These are phyloP conservation scores for Salix viminalis DNA, from an alignment of 345 rosid genomes.

Conservation along the genomic window DNA sequence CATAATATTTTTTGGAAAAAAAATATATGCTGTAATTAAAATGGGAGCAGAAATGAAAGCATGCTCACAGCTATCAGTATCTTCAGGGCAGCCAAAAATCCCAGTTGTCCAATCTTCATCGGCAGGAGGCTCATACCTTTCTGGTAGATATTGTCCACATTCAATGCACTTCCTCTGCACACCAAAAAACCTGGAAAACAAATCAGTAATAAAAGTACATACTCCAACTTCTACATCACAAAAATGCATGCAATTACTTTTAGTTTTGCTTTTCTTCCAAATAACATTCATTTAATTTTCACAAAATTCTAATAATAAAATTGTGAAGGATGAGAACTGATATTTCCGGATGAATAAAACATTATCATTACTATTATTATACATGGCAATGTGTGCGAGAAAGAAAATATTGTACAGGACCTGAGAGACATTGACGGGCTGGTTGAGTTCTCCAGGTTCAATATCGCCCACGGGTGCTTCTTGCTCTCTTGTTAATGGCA, in stretches of 20 bases:
- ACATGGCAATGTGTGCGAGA: background rate
- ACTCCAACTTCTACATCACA: too few species aligned
- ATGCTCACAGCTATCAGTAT: constrained; percentile 62
- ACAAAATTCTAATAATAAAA: too few species aligned
- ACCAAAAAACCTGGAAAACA: too few species aligned
- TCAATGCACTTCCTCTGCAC: constrained; percentile 47
- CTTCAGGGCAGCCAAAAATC: constrained; percentile 62
- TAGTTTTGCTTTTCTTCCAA: too few species aligned
- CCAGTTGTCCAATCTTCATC: constrained; percentile 95
- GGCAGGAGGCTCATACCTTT: constrained; percentile 78
- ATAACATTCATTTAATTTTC: too few species aligned
- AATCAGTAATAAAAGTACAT: too few species aligned
- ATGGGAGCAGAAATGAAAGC: background rate
- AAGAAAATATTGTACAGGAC: constrained; percentile 15
- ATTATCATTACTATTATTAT: too few species aligned
- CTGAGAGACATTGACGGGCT: constrained; percentile 83
- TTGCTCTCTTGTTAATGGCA: constrained; percentile 59
- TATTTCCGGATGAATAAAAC: too few species aligned
- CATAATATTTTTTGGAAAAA: background rate
- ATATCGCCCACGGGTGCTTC: constrained; percentile 54
- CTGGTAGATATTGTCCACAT: constrained; percentile 79
- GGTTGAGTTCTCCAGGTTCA: constrained; percentile 89
- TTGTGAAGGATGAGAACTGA: too few species aligned
- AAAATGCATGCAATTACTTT: too few species aligned
- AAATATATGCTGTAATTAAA: too few species aligned